Evolutionary conservation across 345 rosid genomes (phyloP).

Genomic region (Euphorbia pulcherrima): DNA sequence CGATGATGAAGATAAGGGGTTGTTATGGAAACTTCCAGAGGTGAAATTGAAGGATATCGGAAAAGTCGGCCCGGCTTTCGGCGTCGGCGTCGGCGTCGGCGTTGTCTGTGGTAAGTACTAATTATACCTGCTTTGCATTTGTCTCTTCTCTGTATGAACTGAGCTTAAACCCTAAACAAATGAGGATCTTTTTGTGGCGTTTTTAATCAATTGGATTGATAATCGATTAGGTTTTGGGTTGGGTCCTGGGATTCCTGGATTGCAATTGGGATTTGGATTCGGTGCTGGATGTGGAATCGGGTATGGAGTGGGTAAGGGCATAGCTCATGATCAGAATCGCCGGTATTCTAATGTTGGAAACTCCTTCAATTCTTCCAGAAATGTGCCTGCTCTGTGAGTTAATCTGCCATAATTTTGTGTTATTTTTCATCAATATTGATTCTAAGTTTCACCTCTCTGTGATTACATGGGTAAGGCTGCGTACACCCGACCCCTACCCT

Average conservation of each 20-base stretch:
- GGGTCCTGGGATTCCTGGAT: slow-evolving; percentile 82
- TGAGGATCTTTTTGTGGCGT: neutral
- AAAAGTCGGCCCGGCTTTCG: slow-evolving; percentile 77
- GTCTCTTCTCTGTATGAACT: neutral
- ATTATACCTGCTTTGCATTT: no score
- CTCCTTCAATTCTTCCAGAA: slow-evolving; percentile 24
- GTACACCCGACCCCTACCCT: no score
- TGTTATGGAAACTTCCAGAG: slow-evolving; percentile 81
- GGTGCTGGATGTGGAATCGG: slow-evolving; percentile 93
- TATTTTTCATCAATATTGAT: no score
- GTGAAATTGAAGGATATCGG: slow-evolving; percentile 56
- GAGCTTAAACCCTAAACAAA: neutral
- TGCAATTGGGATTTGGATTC: slow-evolving; percentile 68
- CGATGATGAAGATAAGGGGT: slow-evolving; percentile 33
- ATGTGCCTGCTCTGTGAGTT: slow-evolving; percentile 47
- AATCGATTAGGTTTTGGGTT: slow-evolving; percentile 55
- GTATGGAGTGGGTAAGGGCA: slow-evolving; percentile 73
- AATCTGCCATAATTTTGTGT: neutral
- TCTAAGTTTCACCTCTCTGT: no score
- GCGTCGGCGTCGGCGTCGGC: slow-evolving; percentile 72
- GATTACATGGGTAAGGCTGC: no score
- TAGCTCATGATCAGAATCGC: slow-evolving; percentile 51
- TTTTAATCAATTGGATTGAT: slow-evolving; percentile 1
- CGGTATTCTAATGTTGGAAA: slow-evolving; percentile 52
- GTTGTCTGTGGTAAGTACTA: slow-evolving; percentile 90